A percentile compares a stretch with the other conserved stretches of the same genome.
These are phyloP conservation scores for Ophiostoma sp. DNA, from an alignment of 2,329 filamentous ascomycete species.

Conservation along the genomic window DNA sequence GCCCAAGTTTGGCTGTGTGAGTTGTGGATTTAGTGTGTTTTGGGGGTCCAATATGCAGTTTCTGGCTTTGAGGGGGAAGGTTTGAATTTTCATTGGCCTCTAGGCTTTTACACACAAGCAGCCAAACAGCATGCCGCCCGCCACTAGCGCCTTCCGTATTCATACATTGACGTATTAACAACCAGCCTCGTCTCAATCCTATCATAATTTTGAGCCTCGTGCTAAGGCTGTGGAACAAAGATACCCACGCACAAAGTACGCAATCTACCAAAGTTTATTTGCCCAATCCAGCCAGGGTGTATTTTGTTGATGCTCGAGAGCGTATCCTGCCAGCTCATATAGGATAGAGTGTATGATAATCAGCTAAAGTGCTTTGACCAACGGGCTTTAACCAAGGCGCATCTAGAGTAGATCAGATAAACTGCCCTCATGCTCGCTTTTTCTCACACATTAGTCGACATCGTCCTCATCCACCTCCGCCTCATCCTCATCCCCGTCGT, in stretches of 20 bases:
- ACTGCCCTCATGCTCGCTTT: neutral
- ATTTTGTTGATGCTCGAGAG: neutral
- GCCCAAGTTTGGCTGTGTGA: neutral
- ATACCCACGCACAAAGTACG: neutral
- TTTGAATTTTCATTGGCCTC: conserved; percentile 24
- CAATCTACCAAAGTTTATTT: neutral
- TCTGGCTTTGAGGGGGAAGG: neutral
- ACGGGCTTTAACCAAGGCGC: neutral
- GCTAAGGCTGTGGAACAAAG: neutral
- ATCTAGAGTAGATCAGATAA: neutral
- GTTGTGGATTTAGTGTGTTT: conserved; percentile 13
- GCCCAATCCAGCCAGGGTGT: neutral
- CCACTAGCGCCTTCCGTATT: conserved; percentile 16
- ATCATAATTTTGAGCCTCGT: neutral
- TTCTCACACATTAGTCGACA: conserved; percentile 34
- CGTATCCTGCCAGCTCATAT: neutral
- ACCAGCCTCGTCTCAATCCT: neutral
- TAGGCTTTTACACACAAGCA: neutral
- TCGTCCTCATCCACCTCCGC: conserved; percentile 33
- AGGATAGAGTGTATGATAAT: no score
- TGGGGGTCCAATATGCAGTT: neutral
- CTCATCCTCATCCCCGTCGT: conserved; percentile 30
- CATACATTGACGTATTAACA: neutral
- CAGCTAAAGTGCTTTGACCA: neutral
- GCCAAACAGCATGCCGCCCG: conserved; percentile 15